These are phyloP conservation scores for Aristolochia contorta DNA, from an alignment of 164 flowering plant species.

Conservation along the genomic window DNA sequence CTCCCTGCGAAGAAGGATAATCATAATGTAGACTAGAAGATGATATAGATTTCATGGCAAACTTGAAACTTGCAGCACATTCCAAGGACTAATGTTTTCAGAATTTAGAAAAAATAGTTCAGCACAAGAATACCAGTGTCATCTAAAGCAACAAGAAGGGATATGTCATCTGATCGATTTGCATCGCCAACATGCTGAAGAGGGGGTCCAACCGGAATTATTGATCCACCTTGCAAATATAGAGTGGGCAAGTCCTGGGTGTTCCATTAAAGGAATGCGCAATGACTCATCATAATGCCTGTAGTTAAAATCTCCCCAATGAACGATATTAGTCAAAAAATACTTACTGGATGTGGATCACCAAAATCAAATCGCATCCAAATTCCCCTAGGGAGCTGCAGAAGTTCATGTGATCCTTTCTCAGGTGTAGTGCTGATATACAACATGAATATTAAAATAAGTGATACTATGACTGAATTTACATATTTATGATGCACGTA, in stretches of 20 bases:
- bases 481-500: background rate
- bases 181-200: conserved; percentile 75
- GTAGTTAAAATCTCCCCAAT: background rate
- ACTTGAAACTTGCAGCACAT: no score
- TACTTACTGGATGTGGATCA: conserved; percentile 81
- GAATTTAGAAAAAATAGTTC: background rate
- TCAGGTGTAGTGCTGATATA: conserved; percentile 43
- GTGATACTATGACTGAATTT: background rate
- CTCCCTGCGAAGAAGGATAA: conserved; percentile 39
- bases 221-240: conserved; percentile 78
- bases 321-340: conserved; percentile 2
- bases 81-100: background rate
- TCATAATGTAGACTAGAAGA: background rate
- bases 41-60: background rate
- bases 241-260: conserved; percentile 82
- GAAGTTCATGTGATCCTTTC: conserved; percentile 33
- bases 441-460: background rate
- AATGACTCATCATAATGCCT: background rate
- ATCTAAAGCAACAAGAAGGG: conserved; percentile 71
- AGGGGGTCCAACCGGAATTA: conserved; percentile 67
- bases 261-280: background rate
- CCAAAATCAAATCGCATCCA: conserved; percentile 85
- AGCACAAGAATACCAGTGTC: conserved; percentile 45
- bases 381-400: conserved; percentile 58
- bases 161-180: conserved; percentile 54